Percentiles rank a stretch among this genome's conserved stretches.
phyloP scores from a whole-genome alignment of 345 rosid species.

The Eucalyptus tenuipes region DNA sequence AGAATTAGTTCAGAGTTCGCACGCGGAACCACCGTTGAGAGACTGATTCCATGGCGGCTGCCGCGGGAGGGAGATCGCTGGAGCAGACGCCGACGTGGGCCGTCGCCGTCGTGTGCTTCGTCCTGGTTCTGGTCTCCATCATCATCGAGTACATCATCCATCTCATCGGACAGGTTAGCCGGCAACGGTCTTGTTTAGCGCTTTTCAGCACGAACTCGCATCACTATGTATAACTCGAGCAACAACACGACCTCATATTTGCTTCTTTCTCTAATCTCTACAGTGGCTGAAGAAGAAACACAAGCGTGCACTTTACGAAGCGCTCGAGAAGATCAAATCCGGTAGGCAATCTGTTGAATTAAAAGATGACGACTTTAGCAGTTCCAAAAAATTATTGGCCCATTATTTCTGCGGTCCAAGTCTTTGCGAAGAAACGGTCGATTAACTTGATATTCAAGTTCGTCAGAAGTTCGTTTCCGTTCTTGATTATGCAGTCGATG shows the following conservation, averaged over 20 bases:
- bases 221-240: background rate
- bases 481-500: background rate
- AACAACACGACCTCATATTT: background rate
- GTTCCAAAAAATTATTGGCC: background rate
- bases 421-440: background rate
- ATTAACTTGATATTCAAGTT: background rate
- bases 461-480: background rate
- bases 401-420: background rate
- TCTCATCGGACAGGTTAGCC: constrained; percentile 40
- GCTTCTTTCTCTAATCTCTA: background rate
- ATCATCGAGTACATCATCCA: constrained; percentile 43
- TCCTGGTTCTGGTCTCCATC: constrained; percentile 35
- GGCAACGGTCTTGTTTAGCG: too few species aligned
- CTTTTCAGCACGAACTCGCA: background rate
- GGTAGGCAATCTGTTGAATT: constrained; percentile 19
- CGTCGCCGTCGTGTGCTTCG: constrained; percentile 49
- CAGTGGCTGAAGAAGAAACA: constrained; percentile 66
- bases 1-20: background rate
- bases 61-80: constrained; percentile 29
- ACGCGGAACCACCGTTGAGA: background rate
- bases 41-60: constrained; percentile 23
- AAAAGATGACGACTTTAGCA: background rate
- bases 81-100: constrained; percentile 72
- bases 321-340: constrained; percentile 88
- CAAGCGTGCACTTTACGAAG: constrained; percentile 63